phyloP scores from a whole-genome alignment of 345 rosid species.

The Erysimum cheiranthoides region DNA sequence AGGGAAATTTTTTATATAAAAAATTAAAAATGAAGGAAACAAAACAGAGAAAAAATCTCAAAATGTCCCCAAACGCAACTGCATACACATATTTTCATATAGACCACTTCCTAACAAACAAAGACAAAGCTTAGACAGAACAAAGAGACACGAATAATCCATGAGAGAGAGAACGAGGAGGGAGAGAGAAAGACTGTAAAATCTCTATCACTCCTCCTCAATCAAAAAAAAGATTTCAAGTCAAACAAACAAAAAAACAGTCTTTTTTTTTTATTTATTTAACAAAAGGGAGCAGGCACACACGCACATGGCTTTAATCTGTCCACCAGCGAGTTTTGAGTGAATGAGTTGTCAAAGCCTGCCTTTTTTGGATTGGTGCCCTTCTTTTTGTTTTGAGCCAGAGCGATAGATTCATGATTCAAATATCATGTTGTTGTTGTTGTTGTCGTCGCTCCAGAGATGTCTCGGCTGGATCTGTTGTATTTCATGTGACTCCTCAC shows the following conservation, averaged over 20 bases:
- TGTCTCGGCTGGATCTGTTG: slow-evolving; percentile 81
- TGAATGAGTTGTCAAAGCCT: slow-evolving; percentile 40
- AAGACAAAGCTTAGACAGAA: slow-evolving; percentile 37
- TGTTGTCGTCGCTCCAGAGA: slow-evolving; percentile 48
- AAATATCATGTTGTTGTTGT: slow-evolving; percentile 16
- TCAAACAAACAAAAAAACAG: slow-evolving; percentile 33
- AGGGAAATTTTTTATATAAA: not conserved
- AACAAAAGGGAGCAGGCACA: slow-evolving; percentile 38
- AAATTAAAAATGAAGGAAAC: slow-evolving; percentile 16
- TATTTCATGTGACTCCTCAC: slow-evolving; percentile 91
- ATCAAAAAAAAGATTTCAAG: slow-evolving; percentile 10
- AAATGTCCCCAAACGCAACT: slow-evolving; percentile 37
- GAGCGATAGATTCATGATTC: not conserved
- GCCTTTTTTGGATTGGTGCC: slow-evolving; percentile 37
- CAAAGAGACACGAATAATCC: slow-evolving; percentile 46
- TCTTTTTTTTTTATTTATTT: slow-evolving; percentile 35
- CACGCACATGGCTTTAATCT: slow-evolving; percentile 40
- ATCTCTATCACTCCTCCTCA: slow-evolving; percentile 19
- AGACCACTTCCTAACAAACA: slow-evolving; percentile 44
- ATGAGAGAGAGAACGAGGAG: slow-evolving; percentile 13
- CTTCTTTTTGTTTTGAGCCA: slow-evolving; percentile 16
- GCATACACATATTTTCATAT: slow-evolving; percentile 26
- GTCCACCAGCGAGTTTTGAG: slow-evolving; percentile 27
- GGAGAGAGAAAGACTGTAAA: not conserved
- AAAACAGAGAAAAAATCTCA: slow-evolving; percentile 20